Conservation (phyloP, 331 rosid species). For the Prunus yedoensis region DNA sequence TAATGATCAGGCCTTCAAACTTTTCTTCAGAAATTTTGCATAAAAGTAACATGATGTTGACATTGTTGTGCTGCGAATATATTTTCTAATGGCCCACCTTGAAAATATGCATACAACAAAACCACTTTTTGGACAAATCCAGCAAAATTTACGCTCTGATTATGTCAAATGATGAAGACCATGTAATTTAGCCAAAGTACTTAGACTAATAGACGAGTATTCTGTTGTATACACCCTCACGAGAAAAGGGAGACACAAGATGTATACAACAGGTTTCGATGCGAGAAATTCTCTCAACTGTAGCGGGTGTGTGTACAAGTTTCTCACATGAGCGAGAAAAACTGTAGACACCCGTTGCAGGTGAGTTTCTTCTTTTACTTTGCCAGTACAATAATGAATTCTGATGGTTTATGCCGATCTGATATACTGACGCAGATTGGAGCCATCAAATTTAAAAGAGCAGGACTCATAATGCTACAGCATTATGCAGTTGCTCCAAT, state of each 20-base stretch:
- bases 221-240: no score
- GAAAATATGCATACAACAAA: constrained; percentile 1
- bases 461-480: not conserved
- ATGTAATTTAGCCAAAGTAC: no score
- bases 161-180: not conserved
- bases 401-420: not conserved
- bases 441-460: not conserved
- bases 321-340: no score
- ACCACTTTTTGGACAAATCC: constrained; percentile 18
- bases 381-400: not conserved
- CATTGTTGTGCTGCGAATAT: not conserved
- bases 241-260: no score
- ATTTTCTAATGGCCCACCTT: constrained; percentile 25
- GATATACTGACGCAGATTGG: not conserved
- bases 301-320: no score
- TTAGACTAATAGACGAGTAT: no score
- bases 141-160: not conserved
- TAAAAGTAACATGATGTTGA: not conserved
- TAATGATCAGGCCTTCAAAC: not conserved
- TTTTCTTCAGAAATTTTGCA: constrained; percentile 22
- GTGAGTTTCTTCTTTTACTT: not conserved
- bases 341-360: no score
- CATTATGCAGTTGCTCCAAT: not conserved
- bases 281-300: no score
- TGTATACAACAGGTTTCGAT: no score